These are phyloP conservation scores for Hericium alpestre DNA, from an alignment of 768 basidiomycete species.

Conservation along the genomic window DNA sequence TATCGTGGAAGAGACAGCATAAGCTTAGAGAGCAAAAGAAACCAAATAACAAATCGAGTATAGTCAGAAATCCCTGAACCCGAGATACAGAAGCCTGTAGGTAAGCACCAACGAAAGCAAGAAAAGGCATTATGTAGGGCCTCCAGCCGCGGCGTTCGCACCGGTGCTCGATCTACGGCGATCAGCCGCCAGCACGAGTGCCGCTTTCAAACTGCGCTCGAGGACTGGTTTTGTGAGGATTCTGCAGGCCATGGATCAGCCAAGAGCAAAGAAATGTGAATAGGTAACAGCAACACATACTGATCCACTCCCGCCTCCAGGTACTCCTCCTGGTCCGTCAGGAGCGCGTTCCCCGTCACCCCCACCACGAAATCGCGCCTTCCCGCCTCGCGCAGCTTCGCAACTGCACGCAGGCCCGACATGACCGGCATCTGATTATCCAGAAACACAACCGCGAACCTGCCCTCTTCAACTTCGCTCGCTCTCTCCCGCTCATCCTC, in stretches of 20 bases:
- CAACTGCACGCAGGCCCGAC: slow-evolving; percentile 61
- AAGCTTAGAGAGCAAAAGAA: too few relatives aligned
- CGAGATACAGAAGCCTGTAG: background rate
- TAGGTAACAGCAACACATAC: slow-evolving; percentile 24
- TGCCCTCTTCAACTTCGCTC: slow-evolving; percentile 10
- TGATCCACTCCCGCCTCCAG: slow-evolving; percentile 65
- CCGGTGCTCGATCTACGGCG: slow-evolving; percentile 20
- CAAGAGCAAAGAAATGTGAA: background rate
- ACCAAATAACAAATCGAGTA: background rate
- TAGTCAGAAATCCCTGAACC: background rate
- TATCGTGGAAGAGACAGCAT: too few relatives aligned
- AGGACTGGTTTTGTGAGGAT: slow-evolving; percentile 73
- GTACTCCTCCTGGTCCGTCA: slow-evolving; percentile 52
- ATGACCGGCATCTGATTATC: slow-evolving; percentile 80
- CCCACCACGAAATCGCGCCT: slow-evolving; percentile 75
- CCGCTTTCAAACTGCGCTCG: slow-evolving; percentile 38
- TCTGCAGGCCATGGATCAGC: slow-evolving; percentile 23
- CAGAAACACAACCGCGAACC: slow-evolving; percentile 40
- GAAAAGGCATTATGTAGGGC: background rate
- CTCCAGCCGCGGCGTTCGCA: too few relatives aligned
- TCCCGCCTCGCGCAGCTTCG: slow-evolving; percentile 52
- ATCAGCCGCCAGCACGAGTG: slow-evolving; percentile 33
- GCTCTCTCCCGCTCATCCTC: slow-evolving; percentile 2
- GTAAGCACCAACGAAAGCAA: background rate
- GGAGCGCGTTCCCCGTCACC: slow-evolving; percentile 46